Percentiles rank a stretch among this genome's conserved stretches.
Conservation (phyloP, 768 basidiomycete genomes). For the Panellus pusillus region DNA sequence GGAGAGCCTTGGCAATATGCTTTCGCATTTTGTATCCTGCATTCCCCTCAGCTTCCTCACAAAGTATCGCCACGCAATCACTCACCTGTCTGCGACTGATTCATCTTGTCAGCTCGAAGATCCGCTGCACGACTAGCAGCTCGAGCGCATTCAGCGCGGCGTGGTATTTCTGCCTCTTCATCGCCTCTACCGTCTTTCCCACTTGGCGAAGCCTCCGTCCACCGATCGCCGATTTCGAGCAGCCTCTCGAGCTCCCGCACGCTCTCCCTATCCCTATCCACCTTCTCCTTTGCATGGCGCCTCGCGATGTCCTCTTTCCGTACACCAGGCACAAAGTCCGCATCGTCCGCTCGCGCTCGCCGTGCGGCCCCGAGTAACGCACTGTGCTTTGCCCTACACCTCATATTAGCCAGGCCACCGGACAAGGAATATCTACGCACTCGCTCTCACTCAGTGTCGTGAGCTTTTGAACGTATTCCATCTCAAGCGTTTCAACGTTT, state of each 20-base stretch:
- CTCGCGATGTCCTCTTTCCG: neutral
- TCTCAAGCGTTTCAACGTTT: conserved; percentile 7
- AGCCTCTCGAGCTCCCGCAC: conserved; percentile 14
- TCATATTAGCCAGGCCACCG: too few species aligned
- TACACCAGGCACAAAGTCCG: neutral
- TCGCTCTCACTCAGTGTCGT: neutral
- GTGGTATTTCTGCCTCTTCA: conserved; percentile 9
- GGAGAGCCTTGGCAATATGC: too few species aligned
- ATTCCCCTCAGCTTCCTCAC: too few species aligned
- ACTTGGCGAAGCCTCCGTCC: conserved; percentile 9
- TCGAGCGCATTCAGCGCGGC: conserved; percentile 3
- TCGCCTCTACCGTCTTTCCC: conserved; percentile 11
- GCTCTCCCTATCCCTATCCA: conserved; percentile 5
- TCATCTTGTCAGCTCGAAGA: neutral
- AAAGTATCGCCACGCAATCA: too few species aligned
- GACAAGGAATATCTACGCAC: too few species aligned
- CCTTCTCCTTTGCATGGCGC: conserved; percentile 17
- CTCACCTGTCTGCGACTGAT: conserved; percentile 6
- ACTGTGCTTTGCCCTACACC: neutral
- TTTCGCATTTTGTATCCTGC: too few species aligned
- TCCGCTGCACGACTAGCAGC: too few species aligned
- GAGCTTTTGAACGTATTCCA: conserved; percentile 11
- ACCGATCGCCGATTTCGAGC: conserved; percentile 10
- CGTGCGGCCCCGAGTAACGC: neutral
- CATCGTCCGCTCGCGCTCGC: neutral